A percentile compares a stretch with the other conserved stretches of the same genome.
These are phyloP conservation scores for Gossypium lobatum DNA, from an alignment of 441 rosid genomes.

Conservation along the genomic window DNA sequence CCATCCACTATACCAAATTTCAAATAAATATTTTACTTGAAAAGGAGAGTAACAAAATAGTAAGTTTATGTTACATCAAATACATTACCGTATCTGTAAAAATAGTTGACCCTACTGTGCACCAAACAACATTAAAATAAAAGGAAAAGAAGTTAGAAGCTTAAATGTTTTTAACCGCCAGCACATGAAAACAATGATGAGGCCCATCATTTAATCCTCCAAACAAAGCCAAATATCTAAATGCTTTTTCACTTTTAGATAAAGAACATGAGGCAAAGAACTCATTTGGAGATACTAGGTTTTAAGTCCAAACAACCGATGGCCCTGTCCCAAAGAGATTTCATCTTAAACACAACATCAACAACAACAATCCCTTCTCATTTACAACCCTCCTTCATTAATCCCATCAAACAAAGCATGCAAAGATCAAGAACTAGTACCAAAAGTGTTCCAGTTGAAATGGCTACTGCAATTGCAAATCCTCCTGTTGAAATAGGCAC, in stretches of 20 bases:
- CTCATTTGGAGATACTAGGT: conserved; percentile 27
- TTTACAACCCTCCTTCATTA: conserved; percentile 22
- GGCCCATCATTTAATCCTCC: conserved; percentile 20
- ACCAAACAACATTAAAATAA: neutral
- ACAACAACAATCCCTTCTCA: conserved; percentile 16
- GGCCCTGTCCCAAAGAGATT: neutral
- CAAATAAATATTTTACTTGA: no score
- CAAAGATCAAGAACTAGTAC: conserved; percentile 21
- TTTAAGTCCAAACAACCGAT: conserved; percentile 23
- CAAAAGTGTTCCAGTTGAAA: conserved; percentile 16
- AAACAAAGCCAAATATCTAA: conserved; percentile 11
- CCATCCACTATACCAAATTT: no score
- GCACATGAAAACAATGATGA: conserved; percentile 40
- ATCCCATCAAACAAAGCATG: conserved; percentile 19
- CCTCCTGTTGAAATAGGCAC: conserved; percentile 50
- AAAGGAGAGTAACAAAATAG: no score
- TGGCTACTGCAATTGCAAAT: conserved; percentile 22
- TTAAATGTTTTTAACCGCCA: conserved; percentile 30
- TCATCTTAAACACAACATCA: conserved; percentile 19
- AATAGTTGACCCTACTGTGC: neutral
- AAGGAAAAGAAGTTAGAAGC: neutral
- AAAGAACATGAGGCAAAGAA: conserved; percentile 36
- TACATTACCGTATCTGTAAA: no score
- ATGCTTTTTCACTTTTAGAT: conserved; percentile 24
- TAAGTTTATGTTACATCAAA: no score